Evolutionary conservation across 768 basidiomycete species (phyloP), one percentile per base, ranked within the genome.

Genomic region (Suillus occidentalis): DNA sequence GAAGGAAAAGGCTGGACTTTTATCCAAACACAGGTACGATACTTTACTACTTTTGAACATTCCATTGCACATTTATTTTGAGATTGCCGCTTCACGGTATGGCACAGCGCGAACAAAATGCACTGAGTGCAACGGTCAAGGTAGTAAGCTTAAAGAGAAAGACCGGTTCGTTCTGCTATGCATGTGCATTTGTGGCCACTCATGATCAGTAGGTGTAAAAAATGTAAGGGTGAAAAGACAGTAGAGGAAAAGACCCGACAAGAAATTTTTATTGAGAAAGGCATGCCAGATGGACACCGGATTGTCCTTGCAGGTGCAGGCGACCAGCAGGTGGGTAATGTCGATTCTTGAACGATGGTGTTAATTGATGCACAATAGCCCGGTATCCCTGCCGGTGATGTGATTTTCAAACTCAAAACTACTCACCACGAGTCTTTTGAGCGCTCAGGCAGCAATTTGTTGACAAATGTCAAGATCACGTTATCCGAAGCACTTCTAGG

Each of bases 401-500:
- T 99, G 5, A 84, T 96, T 64, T 96, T 99, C 73, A 83, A 88
- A 20, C 80, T 99, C 52, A 84, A 88, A 68, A 80, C 84, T 5
- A 72, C 77, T 40, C 84, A 84, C 0, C 96, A 99, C 68, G 81
- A 87, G 6, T 87, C 90, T 2, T 96, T 99, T 72, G 90, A 92
- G 70, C 88, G 94, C 43, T 88, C 89, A 13, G 91, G 91, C 61
- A 87, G 87, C 65, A 91, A 96, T 72, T 84, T 99, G 39, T 81
- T 92, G 45, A 88, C 92, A 3, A 87, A 85, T 39, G 86, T 95
- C 63, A 88, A 88, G 55, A 89, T 99, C 63, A 96, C 94, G 0
- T 82, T 99, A 36, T 96, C 95, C 12, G 97, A 99, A 77, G 93
- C 95, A 4, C 84, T 99, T 12, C 84, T 97, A 61, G 97, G 97